A percentile compares a stretch with the other conserved stretches of the same genome.
Conservation (phyloP, 371 early-diverging fungal species). For the Astathelohania contejeani region DNA sequence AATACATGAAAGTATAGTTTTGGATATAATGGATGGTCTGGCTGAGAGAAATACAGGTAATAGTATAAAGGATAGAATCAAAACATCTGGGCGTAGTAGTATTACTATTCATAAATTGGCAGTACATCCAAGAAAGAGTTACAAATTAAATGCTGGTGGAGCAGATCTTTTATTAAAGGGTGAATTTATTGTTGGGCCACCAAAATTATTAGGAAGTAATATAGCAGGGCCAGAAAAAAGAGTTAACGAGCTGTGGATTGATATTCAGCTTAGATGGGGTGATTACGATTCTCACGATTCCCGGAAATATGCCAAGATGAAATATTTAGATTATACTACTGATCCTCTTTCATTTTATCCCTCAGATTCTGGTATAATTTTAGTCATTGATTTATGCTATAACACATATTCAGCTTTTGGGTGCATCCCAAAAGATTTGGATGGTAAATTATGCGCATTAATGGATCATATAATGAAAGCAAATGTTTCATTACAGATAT, state of each 20-base stretch:
- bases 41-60: neutral
- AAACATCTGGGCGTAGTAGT: too few relatives aligned
- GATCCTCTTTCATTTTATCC: conserved; percentile 85
- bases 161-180: conserved; percentile 84
- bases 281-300: conserved; percentile 92
- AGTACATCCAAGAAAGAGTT: conserved; percentile 88
- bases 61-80: neutral
- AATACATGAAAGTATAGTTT: conserved; percentile 81
- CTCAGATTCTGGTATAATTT: conserved; percentile 80
- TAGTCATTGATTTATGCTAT: conserved; percentile 87
- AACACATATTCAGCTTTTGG: conserved; percentile 57
- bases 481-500: conserved; percentile 80
- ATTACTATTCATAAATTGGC: conserved; percentile 93
- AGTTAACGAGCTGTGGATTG: conserved; percentile 86
- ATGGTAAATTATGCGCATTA: conserved; percentile 59
- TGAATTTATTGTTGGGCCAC: conserved; percentile 70
- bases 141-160: conserved; percentile 75
- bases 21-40: conserved; percentile 55
- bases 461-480: conserved; percentile 76
- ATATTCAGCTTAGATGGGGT: conserved; percentile 93
- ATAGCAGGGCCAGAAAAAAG: conserved; percentile 53
- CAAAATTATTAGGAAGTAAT: conserved; percentile 71
- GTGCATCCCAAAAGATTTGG: conserved; percentile 83
- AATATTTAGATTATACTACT: conserved; percentile 85
- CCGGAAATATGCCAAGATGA: conserved; percentile 85